phyloP scores from a whole-genome alignment of 31 red algal species.

The Odonthalia washingtoniensis region DNA sequence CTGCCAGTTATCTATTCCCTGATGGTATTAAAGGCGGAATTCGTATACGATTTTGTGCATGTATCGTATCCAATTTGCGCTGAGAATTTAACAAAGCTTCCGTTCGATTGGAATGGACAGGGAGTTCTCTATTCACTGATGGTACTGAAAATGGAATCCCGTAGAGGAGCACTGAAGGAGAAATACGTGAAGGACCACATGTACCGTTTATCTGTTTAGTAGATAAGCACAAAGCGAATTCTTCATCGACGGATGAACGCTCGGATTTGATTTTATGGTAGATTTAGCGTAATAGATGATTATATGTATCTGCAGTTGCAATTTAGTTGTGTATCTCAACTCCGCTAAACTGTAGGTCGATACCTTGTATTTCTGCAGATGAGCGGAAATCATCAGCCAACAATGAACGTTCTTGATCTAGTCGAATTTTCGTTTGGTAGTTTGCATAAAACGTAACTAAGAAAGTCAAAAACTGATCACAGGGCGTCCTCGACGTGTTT shows the following conservation, averaged over 20 bases:
- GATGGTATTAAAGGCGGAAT: too few species aligned
- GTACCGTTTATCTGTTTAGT: slow-evolving; percentile 54
- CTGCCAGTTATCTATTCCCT: too few species aligned
- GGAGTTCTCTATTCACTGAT: not conserved
- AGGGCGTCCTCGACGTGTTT: not conserved
- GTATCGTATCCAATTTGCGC: slow-evolving; percentile 9
- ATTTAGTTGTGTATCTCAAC: slow-evolving; percentile 57
- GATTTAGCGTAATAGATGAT: slow-evolving; percentile 30
- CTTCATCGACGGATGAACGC: slow-evolving; percentile 3
- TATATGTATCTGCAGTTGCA: slow-evolving; percentile 57
- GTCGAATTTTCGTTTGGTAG: not conserved
- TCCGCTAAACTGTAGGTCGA: slow-evolving; percentile 5
- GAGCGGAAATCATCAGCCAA: not conserved
- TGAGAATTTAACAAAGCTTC: slow-evolving; percentile 22
- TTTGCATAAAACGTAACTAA: not conserved
- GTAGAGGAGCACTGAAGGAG: not conserved
- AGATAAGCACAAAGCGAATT: slow-evolving; percentile 16
- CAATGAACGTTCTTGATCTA: not conserved
- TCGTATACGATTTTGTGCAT: slow-evolving; percentile 1
- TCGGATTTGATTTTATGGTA: slow-evolving; percentile 18
- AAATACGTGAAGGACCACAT: slow-evolving; percentile 8
- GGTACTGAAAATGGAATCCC: slow-evolving; percentile 27
- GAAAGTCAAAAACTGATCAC: not conserved
- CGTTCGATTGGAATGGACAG: slow-evolving; percentile 34
- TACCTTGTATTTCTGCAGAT: not conserved